These are phyloP conservation scores for Passalora sequoiae DNA, from an alignment of 2,329 filamentous ascomycete species.

Conservation along the genomic window DNA sequence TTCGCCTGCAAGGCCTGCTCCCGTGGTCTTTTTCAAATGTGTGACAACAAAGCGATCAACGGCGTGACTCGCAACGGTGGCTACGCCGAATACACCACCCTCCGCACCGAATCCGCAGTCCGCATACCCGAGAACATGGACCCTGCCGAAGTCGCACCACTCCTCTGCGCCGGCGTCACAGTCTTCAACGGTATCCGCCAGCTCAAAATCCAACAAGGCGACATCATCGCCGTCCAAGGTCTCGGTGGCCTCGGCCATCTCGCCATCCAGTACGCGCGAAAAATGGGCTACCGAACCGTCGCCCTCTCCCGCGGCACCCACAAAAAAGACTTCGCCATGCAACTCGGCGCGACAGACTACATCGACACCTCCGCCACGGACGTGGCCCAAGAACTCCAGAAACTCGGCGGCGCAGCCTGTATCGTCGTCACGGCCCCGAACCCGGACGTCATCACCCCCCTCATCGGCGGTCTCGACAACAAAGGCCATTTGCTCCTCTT, in stretches of 20 bases:
- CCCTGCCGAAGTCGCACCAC: constrained; percentile 42
- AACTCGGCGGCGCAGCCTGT: constrained; percentile 57
- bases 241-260: constrained; percentile 48
- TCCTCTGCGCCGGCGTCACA: constrained; percentile 49
- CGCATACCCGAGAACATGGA: constrained; percentile 46
- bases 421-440: constrained; percentile 62
- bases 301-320: constrained; percentile 46
- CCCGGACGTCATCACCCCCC: constrained; percentile 48
- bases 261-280: constrained; percentile 49
- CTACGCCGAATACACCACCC: constrained; percentile 55
- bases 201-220: constrained; percentile 43
- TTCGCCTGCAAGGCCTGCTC: constrained; percentile 58
- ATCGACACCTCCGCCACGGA: constrained; percentile 52
- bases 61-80: constrained; percentile 64
- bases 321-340: constrained; percentile 51
- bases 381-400: constrained; percentile 46
- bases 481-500: constrained; percentile 58
- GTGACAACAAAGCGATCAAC: constrained; percentile 58
- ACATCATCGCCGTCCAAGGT: constrained; percentile 49
- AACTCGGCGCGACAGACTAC: constrained; percentile 55
- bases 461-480: constrained; percentile 51
- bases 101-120: constrained; percentile 57
- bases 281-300: constrained; percentile 50
- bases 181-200: constrained; percentile 50
- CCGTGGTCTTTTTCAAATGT: constrained; percentile 63